Evolutionary conservation across 1,284 basidiomycete genomes (phyloP).

Genomic region (Apiotrichum gamsii): DNA sequence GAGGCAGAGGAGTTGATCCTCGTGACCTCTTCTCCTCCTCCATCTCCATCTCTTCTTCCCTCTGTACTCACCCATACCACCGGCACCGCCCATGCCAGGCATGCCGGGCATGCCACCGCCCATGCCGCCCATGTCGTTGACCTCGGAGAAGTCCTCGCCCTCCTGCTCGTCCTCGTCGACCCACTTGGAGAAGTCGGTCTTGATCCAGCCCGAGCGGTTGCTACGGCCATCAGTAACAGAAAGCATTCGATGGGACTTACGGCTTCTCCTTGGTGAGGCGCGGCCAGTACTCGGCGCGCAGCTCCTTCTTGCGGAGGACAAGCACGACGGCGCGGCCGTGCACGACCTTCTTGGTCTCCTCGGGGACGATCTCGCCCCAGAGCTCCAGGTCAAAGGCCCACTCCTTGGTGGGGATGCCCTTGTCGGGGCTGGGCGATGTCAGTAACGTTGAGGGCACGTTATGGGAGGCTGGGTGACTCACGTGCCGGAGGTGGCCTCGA

Average conservation of each 20-base stretch:
- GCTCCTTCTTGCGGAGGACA: constrained; percentile 72
- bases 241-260: constrained; percentile 18
- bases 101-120: constrained; percentile 8
- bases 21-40: no score
- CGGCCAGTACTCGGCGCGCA: constrained; percentile 74
- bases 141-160: constrained; percentile 44
- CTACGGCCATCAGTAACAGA: background rate
- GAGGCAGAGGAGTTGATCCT: no score
- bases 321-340: constrained; percentile 62
- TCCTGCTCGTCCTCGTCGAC: constrained; percentile 94
- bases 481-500: constrained; percentile 67
- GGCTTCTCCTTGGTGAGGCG: constrained; percentile 77
- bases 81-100: constrained; percentile 19
- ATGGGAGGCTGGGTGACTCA: constrained; percentile 52
- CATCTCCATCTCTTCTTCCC: no score
- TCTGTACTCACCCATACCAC: no score
- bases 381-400: constrained; percentile 70
- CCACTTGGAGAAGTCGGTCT: constrained; percentile 87
- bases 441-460: background rate
- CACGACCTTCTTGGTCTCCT: constrained; percentile 59
- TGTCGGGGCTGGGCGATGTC: constrained; percentile 47
- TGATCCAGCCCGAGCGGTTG: constrained; percentile 69
- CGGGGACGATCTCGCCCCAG: constrained; percentile 64
- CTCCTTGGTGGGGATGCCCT: constrained; percentile 56
- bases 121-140: background rate